A percentile compares a stretch with the other conserved stretches of the same genome.
These are phyloP conservation scores for Arabidopsis hybrid DNA, from an alignment of 441 rosid genomes.

Conservation along the genomic window DNA sequence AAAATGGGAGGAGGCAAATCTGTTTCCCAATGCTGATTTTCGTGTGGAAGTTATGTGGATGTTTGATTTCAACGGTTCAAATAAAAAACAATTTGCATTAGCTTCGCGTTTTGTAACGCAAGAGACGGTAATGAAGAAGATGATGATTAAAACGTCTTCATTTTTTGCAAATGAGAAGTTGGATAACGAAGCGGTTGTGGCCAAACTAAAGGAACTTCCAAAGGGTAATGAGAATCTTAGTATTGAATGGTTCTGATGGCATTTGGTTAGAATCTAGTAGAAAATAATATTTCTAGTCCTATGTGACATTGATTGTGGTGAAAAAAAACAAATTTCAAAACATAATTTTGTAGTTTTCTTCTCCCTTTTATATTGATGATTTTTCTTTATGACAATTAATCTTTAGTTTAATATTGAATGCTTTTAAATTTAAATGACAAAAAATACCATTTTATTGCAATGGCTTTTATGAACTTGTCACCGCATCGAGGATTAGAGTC, in stretches of 20 bases:
- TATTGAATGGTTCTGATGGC: background rate
- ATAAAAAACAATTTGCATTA: background rate
- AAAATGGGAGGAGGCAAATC: background rate
- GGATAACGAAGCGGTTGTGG: background rate
- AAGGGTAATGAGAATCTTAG: background rate
- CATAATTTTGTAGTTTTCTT: too few species aligned
- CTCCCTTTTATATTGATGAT: too few species aligned
- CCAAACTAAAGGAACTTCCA: conserved; percentile 16
- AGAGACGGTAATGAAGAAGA: background rate
- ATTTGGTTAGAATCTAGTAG: background rate
- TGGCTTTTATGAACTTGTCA: too few species aligned
- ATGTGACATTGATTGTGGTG: background rate
- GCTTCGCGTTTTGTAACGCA: conserved; percentile 19
- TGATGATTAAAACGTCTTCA: background rate
- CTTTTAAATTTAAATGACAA: too few species aligned
- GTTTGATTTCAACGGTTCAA: conserved; percentile 2
- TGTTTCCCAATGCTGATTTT: background rate
- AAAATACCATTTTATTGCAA: too few species aligned
- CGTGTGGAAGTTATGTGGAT: background rate
- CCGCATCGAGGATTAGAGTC: too few species aligned
- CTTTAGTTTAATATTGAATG: too few species aligned
- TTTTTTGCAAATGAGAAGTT: background rate
- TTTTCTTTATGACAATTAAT: too few species aligned
- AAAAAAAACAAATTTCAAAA: too few species aligned
- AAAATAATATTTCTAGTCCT: background rate